These are phyloP conservation scores for Phoma sp. DNA, from an alignment of 2,329 filamentous ascomycete genomes.

Conservation along the genomic window DNA sequence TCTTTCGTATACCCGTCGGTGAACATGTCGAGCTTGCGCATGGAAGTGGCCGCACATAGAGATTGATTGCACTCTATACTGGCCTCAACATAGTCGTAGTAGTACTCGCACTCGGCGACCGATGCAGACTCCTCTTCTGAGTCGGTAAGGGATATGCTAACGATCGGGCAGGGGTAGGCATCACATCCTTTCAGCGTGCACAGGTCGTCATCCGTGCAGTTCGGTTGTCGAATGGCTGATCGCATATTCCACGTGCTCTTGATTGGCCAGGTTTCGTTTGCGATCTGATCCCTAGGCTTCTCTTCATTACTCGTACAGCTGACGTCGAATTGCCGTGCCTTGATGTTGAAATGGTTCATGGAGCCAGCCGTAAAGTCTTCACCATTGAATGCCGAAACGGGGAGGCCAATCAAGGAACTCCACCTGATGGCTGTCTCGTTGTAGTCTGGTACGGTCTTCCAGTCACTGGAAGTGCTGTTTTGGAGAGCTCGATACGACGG, in stretches of 20 bases:
- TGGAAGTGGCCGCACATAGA: constrained; percentile 22
- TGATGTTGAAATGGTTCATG: constrained; percentile 29
- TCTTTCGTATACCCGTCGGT: constrained; percentile 22
- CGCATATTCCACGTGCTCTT: constrained; percentile 13
- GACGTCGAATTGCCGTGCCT: constrained; percentile 36
- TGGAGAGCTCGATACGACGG: constrained; percentile 32
- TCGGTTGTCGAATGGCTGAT: not conserved
- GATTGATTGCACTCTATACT: constrained; percentile 27
- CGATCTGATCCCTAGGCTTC: not conserved
- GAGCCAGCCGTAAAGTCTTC: constrained; percentile 1
- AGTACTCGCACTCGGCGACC: constrained; percentile 25
- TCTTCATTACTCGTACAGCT: constrained; percentile 28
- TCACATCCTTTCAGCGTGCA: constrained; percentile 11
- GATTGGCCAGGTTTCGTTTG: constrained; percentile 6
- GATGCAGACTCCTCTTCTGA: constrained; percentile 10
- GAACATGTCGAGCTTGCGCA: constrained; percentile 31
- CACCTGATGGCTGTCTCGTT: constrained; percentile 26
- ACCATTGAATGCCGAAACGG: constrained; percentile 13
- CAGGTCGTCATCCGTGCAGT: not conserved
- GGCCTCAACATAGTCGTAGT: constrained; percentile 29
- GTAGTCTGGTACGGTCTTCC: constrained; percentile 22
- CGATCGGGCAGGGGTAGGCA: constrained; percentile 28
- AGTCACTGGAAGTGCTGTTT: constrained; percentile 25
- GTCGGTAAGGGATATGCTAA: constrained; percentile 22
- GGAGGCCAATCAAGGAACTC: constrained; percentile 37